Conservation (phyloP, 2,329 filamentous ascomycete genomes). For the Aureobasidium leucospermi region DNA sequence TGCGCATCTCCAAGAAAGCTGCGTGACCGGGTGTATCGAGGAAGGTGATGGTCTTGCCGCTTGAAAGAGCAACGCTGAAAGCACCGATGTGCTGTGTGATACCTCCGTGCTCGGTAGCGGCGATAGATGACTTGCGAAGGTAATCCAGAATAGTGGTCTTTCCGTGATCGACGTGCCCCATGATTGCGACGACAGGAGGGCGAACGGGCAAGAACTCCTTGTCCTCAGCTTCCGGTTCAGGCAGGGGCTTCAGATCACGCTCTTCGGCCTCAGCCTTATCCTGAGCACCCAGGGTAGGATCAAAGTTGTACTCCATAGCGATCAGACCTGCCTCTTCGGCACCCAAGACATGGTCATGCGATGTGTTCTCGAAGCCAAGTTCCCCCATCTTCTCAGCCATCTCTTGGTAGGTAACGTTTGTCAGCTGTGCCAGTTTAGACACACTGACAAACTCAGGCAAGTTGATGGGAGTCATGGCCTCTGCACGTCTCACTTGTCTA, state of each 20-base stretch:
- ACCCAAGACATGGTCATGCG: slow-evolving; percentile 77
- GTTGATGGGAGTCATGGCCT: slow-evolving; percentile 55
- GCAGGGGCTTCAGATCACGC: slow-evolving; percentile 60
- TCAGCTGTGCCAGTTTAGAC: slow-evolving; percentile 66
- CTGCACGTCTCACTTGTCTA: slow-evolving; percentile 23
- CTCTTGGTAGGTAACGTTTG: slow-evolving; percentile 61
- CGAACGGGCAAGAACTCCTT: slow-evolving; percentile 60
- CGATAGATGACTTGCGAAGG: slow-evolving; percentile 85
- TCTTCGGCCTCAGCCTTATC: slow-evolving; percentile 52
- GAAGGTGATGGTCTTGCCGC: slow-evolving; percentile 88
- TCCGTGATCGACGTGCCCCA: slow-evolving; percentile 98
- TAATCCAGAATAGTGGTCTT: slow-evolving; percentile 96
- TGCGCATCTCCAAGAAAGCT: slow-evolving; percentile 91
- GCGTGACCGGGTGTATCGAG: slow-evolving; percentile 94
- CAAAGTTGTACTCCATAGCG: slow-evolving; percentile 86
- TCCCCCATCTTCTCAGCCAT: slow-evolving; percentile 72
- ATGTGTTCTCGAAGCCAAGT: slow-evolving; percentile 82
- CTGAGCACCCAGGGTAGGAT: slow-evolving; percentile 57
- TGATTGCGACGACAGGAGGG: slow-evolving; percentile 94
- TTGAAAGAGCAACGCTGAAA: slow-evolving; percentile 78
- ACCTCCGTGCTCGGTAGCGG: slow-evolving; percentile 84
- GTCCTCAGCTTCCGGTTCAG: slow-evolving; percentile 55
- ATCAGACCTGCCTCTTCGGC: slow-evolving; percentile 85
- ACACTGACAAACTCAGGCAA: slow-evolving; percentile 90
- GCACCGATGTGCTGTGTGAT: slow-evolving; percentile 99